A percentile compares a stretch with the other conserved stretches of the same genome.
phyloP scores from a whole-genome alignment of 2,329 filamentous ascomycete genomes.

The Aspergillus terreus region DNA sequence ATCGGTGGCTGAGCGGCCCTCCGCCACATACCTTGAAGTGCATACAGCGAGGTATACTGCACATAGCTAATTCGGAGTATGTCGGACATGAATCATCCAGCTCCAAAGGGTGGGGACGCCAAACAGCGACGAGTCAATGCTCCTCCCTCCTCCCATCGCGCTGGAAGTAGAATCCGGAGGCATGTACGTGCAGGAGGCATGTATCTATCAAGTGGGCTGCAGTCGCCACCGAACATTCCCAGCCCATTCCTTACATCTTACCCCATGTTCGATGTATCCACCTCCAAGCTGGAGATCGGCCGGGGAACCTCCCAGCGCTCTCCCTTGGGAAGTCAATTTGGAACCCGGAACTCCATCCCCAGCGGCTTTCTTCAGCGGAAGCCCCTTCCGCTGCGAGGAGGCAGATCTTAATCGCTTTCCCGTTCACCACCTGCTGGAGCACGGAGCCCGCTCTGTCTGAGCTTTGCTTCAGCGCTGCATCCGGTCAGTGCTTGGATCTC shows the following conservation, averaged over 20 bases:
- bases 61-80: too few relatives aligned
- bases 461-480: neutral
- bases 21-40: too few relatives aligned
- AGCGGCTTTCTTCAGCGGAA: neutral
- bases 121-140: too few relatives aligned
- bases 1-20: too few relatives aligned
- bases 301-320: neutral
- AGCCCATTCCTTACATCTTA: neutral
- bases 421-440: neutral
- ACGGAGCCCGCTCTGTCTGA: too few relatives aligned
- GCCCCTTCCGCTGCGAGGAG: conserved; percentile 12
- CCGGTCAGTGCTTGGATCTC: neutral
- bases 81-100: too few relatives aligned
- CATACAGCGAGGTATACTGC: too few relatives aligned
- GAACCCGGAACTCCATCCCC: conserved; percentile 1
- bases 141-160: too few relatives aligned
- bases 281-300: neutral
- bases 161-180: too few relatives aligned
- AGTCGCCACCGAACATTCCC: neutral
- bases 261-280: neutral
- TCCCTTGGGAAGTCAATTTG: conserved; percentile 1
- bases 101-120: too few relatives aligned
- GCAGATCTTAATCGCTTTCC: conserved; percentile 7
- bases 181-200: neutral
- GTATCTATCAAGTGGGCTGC: neutral